phyloP scores from a whole-genome alignment of 192 early-diverging fungal genomes.

The Gonapodya prolifera region DNA sequence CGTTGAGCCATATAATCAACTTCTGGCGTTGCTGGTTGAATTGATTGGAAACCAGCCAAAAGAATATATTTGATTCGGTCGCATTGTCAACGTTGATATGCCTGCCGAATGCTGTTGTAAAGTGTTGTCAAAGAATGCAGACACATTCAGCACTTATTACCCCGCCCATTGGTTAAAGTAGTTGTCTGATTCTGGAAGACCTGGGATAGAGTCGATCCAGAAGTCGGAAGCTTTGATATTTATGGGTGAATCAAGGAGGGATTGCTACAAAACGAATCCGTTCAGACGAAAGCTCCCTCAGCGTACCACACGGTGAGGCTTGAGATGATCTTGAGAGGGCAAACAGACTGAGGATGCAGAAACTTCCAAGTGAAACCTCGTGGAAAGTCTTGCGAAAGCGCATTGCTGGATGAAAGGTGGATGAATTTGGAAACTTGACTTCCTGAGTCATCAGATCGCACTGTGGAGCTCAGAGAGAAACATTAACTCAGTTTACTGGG shows the following conservation, averaged over 20 bases:
- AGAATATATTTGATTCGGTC: slow-evolving; percentile 28
- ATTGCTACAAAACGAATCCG: background rate
- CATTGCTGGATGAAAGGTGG: too few species aligned
- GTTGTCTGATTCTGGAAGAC: background rate
- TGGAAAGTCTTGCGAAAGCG: too few species aligned
- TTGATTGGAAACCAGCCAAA: slow-evolving; percentile 30
- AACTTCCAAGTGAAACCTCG: too few species aligned
- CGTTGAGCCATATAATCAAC: slow-evolving; percentile 50
- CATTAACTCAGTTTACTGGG: too few species aligned
- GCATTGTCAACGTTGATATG: slow-evolving; percentile 24
- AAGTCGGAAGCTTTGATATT: background rate
- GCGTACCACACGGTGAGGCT: background rate
- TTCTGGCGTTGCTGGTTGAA: slow-evolving; percentile 14
- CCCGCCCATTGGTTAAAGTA: background rate
- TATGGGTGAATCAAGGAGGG: background rate
- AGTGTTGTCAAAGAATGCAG: too few species aligned
- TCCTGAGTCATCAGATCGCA: too few species aligned
- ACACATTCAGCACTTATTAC: too few species aligned
- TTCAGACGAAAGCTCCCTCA: background rate
- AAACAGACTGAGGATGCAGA: background rate
- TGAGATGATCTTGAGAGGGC: background rate
- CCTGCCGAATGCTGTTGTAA: slow-evolving; percentile 12
- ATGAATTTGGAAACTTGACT: too few species aligned
- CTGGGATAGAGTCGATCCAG: background rate
- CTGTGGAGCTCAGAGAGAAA: too few species aligned